phyloP scores from a whole-genome alignment of 2,329 filamentous ascomycete genomes.

The Didymella segeticola region DNA sequence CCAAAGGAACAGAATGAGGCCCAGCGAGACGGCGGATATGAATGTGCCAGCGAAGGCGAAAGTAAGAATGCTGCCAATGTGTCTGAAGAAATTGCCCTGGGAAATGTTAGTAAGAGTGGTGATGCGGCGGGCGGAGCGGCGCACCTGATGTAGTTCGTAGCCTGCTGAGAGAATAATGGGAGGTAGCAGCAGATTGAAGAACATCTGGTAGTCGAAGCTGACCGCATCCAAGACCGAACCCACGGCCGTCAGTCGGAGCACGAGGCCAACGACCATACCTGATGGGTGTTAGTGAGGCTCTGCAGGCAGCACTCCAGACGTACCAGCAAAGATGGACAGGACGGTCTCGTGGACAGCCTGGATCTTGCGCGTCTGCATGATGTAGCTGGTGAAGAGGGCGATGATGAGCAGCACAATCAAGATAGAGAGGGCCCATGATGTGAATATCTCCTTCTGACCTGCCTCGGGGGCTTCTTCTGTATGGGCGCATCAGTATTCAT shows the following conservation, averaged over 20 bases:
- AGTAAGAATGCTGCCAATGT: slow-evolving; percentile 95
- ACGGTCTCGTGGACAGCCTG: slow-evolving; percentile 98
- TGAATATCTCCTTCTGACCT: slow-evolving; percentile 89
- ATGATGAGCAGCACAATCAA: slow-evolving; percentile 91
- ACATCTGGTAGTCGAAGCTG: slow-evolving; percentile 98
- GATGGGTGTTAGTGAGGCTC: slow-evolving; percentile 31
- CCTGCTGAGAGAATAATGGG: slow-evolving; percentile 97
- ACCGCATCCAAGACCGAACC: slow-evolving; percentile 88
- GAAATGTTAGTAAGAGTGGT: slow-evolving; percentile 1
- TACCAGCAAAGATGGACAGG: slow-evolving; percentile 95
- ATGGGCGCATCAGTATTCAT: slow-evolving; percentile 46
- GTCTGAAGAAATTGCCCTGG: slow-evolving; percentile 94
- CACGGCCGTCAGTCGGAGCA: slow-evolving; percentile 81
- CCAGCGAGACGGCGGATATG: slow-evolving; percentile 94
- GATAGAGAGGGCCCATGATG: slow-evolving; percentile 97
- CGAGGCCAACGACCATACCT: slow-evolving; percentile 95
- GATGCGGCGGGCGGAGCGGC: slow-evolving; percentile 18
- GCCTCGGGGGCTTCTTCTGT: slow-evolving; percentile 73
- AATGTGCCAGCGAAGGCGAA: slow-evolving; percentile 98
- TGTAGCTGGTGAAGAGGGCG: slow-evolving; percentile 96
- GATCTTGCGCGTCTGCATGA: slow-evolving; percentile 94
- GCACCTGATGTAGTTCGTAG: slow-evolving; percentile 89
- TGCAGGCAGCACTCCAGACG: slow-evolving; percentile 22
- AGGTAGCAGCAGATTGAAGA: slow-evolving; percentile 98
- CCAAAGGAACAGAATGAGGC: slow-evolving; percentile 86